Base-by-base conservation (phyloP, 202 grass and related monocot genomes). In the Dendrocalamus latiflorus region DNA sequence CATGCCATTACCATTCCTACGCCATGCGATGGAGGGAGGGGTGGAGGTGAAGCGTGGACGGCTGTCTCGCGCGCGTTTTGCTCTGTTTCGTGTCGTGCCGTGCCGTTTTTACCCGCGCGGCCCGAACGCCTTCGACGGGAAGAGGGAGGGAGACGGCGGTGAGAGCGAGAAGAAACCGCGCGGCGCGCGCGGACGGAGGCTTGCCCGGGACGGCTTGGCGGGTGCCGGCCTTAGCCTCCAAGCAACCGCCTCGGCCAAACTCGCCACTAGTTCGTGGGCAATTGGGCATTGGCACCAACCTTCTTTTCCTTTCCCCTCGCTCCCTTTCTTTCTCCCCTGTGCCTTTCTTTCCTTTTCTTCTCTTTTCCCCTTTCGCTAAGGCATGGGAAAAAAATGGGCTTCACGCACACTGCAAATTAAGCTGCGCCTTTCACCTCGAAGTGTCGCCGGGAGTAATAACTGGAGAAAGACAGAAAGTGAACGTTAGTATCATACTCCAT, bases 221-320 rank as follows among this genome's bases (percentile, higher is more conserved):
- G 54, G 28, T 17, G 47, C n/a, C 61, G 78, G n/a, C 59, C 88
- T 83, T 90, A 14, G 76, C 81, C 70, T 56, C 38, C 60, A 88
- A 91, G 82, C 85, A 88, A 91, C 64, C 57, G 78, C 47, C 17
- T 41, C 44, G 55, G 65, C 71, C 63, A 59, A 81, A 72, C 21
- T 6, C 43, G 86, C 71, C 71, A 67, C 77, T 22, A n/a, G 2
- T 9, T 25, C 38, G 72, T 57, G 68, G 48, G 24, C 7, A 14
- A 18, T 20, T 66, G 49, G 48, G 36, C 4, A 20, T 18, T 15
- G 74, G 53, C 86, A 75, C 61, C 81, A 24, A 68, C 53, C 42
- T 14, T 1, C 39, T 45, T 75, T 54, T 0, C 22, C 3, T 16
- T 57, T 57, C n/a, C 54, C 20, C 9, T 10, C 8, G 21, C 21